These are phyloP conservation scores for Entamoeba invadens DNA, from an alignment of 208 protist genomes.

Conservation along the genomic window DNA sequence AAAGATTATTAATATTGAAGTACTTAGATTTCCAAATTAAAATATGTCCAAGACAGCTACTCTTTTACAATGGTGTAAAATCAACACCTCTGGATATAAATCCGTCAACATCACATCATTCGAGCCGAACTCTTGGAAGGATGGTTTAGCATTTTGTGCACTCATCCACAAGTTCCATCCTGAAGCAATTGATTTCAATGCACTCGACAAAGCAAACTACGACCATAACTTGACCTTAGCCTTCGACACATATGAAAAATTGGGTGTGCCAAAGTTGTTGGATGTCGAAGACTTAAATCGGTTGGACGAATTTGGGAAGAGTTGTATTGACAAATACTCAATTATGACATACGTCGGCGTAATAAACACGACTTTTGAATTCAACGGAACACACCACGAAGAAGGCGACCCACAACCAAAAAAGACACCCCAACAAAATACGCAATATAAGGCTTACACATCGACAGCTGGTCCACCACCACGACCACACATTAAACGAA, in stretches of 20 bases:
- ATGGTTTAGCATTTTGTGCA: not conserved
- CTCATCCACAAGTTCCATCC: not conserved
- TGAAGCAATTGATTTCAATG: not conserved
- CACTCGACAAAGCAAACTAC: not conserved
- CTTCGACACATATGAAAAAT: not conserved
- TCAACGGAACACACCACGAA: not conserved
- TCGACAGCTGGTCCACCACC: not conserved
- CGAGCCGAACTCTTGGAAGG: no score
- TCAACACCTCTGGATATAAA: slow-evolving; percentile 16
- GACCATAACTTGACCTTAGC: not conserved
- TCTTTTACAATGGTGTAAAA: slow-evolving; percentile 32
- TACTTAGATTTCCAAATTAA: no score
- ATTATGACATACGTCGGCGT: not conserved
- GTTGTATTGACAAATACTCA: not conserved
- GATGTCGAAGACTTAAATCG: not conserved
- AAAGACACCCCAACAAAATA: not conserved
- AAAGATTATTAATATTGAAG: no score
- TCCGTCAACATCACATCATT: slow-evolving; percentile 14
- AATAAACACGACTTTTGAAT: not conserved
- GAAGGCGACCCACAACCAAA: not conserved
- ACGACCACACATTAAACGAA: not conserved
- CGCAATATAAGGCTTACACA: not conserved
- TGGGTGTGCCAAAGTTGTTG: not conserved
- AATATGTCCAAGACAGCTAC: no score
- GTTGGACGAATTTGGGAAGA: not conserved